Base-by-base conservation (phyloP, 768 basidiomycete genomes). In the Suillus paluster region DNA sequence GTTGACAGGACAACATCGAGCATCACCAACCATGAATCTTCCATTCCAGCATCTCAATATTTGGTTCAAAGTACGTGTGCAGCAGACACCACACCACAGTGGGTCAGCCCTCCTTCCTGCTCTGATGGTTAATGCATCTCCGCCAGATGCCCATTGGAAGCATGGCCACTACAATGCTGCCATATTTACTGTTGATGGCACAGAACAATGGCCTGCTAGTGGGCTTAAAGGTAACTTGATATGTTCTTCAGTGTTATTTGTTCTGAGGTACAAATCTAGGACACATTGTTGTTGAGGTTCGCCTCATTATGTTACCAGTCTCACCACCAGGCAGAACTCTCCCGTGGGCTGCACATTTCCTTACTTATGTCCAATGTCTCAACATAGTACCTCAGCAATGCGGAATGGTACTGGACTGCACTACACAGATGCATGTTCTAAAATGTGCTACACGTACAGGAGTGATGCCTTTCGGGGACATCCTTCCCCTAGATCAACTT, bases 41-140 rank as follows among this genome's bases (percentile, higher is more conserved):
- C 72, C 74, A 17, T 73, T 74, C 61, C 34, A 58, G 7, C 55
- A 68, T 34, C 60, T 76, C 19, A 61, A 73, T 45, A 63, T 76
- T 10, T 77, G 75, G 76, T 66, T 62, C 19, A 63, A 60, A 15
- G 42, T 73, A 6, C 58, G 62, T 0, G 36, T 77, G 19, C 75
- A 77, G 59, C 49, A 64, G 9, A 71, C 55, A 30, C 57, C 66
- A 0, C 70, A 67, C 34, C 67, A 73, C 38, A 53, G 63, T 21
- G 19, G 5, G 21, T 53, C 19, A 30, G 27, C 41, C 19, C 10
- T 44, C 14, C 12, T 4, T 25, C 54, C 58, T 34, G 33, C 58
- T 11, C 49, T 59, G 46, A 72, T 66, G 1, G 41, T 77, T 12
- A 67, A 71, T 44, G 70, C 64, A 4, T 54, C 15, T 4, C 75